phyloP scores from a whole-genome alignment of 768 basidiomycete species.

The Termitomyces eurrhizus region DNA sequence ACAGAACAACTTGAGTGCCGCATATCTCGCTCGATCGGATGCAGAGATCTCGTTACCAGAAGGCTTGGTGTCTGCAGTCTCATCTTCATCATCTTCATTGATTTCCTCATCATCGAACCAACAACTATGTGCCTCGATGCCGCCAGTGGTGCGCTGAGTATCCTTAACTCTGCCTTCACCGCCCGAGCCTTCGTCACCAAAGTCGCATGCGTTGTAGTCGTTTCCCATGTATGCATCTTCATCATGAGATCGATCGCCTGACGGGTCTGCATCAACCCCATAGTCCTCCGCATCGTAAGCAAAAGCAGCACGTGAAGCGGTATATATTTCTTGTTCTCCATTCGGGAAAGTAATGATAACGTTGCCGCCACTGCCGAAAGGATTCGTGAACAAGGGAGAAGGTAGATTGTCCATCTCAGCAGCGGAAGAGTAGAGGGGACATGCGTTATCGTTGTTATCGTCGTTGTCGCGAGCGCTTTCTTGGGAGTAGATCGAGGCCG shows the following conservation, averaged over 20 bases:
- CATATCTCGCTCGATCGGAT: neutral
- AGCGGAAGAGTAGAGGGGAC: neutral
- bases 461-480: slow-evolving; percentile 1
- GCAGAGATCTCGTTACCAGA: neutral
- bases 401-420: neutral
- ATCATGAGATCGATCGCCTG: neutral
- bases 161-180: neutral
- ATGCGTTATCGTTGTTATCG: neutral
- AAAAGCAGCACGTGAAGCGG: neutral
- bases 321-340: neutral
- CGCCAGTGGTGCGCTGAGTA: neutral
- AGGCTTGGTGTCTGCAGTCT: neutral
- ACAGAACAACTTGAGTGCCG: slow-evolving; percentile 2
- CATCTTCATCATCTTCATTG: neutral
- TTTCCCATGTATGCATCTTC: neutral
- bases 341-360: neutral
- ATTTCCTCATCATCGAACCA: neutral
- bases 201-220: neutral
- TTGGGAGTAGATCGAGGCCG: slow-evolving; percentile 10
- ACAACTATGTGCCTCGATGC: neutral
- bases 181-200: neutral
- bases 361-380: neutral
- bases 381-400: slow-evolving; percentile 5
- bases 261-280: neutral
- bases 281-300: neutral